phyloP scores from a whole-genome alignment of 2,329 filamentous ascomycete species.

The Trichoderma gracile region DNA sequence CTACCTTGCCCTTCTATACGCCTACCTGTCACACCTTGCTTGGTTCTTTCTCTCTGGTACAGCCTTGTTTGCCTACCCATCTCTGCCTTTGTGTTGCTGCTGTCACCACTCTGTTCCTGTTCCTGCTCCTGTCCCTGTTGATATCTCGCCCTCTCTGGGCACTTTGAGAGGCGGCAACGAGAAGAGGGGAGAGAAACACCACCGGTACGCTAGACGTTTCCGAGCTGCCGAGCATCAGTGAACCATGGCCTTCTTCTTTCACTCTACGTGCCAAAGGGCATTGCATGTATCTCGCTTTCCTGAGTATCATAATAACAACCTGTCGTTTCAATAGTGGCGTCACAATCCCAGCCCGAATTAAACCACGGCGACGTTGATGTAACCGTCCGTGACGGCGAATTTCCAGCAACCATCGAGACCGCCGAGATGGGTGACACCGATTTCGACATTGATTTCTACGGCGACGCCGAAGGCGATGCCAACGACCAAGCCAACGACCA shows the following conservation, averaged over 20 bases:
- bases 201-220: neutral
- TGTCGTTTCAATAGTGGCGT: conserved; percentile 10
- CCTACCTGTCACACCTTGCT: conserved; percentile 27
- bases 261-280: conserved; percentile 9
- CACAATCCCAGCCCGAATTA: neutral
- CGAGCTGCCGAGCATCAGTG: neutral
- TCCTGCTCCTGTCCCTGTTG: too few relatives aligned
- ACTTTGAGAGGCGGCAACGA: neutral
- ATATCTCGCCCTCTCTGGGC: neutral
- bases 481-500: conserved; percentile 51
- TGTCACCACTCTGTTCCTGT: neutral
- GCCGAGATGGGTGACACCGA: conserved; percentile 66
- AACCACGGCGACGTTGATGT: neutral
- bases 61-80: conserved; percentile 20
- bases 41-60: conserved; percentile 29
- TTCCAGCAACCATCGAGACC: conserved; percentile 10
- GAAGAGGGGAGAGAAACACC: neutral
- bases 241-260: conserved; percentile 7
- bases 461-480: conserved; percentile 55
- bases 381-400: conserved; percentile 28
- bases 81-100: neutral
- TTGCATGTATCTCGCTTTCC: conserved; percentile 18
- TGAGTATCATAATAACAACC: conserved; percentile 24
- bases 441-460: conserved; percentile 73
- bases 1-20: conserved; percentile 27